A percentile compares a stretch with the other conserved stretches of the same genome.
phyloP scores from a whole-genome alignment of 2,329 filamentous ascomycete genomes.

The Trichoderma afroharzianum region DNA sequence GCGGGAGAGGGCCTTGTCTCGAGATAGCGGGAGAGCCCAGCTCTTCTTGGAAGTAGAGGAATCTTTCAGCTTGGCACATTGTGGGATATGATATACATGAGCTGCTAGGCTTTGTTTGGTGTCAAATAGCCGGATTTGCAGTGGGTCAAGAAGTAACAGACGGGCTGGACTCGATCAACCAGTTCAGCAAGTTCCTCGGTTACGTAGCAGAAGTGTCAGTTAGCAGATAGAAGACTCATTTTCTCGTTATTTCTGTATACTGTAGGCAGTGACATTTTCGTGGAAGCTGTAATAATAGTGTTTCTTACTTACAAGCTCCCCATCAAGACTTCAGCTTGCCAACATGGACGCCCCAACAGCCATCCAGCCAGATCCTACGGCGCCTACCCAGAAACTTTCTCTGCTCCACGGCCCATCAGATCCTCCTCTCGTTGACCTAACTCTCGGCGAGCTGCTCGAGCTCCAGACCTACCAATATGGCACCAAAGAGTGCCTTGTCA shows the following conservation, averaged over 20 bases:
- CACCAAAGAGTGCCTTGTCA: slow-evolving; percentile 64
- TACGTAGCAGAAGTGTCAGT: neutral
- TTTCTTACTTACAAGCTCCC: neutral
- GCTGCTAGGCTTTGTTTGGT: neutral
- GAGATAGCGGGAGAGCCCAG: neutral
- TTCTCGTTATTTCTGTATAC: neutral
- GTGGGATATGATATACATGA: neutral
- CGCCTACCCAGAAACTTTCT: slow-evolving; percentile 44
- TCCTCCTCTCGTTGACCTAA: slow-evolving; percentile 67
- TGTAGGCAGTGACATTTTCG: neutral
- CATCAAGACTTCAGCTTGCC: neutral
- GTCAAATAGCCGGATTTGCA: neutral
- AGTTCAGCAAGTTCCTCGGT: neutral
- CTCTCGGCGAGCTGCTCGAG: slow-evolving; percentile 68
- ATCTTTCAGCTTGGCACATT: neutral
- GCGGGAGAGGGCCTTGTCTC: neutral
- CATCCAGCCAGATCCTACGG: slow-evolving; percentile 28
- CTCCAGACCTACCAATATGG: slow-evolving; percentile 65
- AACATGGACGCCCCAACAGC: slow-evolving; percentile 24
- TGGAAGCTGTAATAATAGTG: neutral
- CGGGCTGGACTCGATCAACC: neutral
- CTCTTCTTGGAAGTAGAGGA: neutral
- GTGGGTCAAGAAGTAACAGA: neutral
- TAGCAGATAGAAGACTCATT: neutral
- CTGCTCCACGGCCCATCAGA: slow-evolving; percentile 66